Conservation (phyloP, 495 filamentous ascomycete genomes). For the Lindgomyces ingoldianus region DNA sequence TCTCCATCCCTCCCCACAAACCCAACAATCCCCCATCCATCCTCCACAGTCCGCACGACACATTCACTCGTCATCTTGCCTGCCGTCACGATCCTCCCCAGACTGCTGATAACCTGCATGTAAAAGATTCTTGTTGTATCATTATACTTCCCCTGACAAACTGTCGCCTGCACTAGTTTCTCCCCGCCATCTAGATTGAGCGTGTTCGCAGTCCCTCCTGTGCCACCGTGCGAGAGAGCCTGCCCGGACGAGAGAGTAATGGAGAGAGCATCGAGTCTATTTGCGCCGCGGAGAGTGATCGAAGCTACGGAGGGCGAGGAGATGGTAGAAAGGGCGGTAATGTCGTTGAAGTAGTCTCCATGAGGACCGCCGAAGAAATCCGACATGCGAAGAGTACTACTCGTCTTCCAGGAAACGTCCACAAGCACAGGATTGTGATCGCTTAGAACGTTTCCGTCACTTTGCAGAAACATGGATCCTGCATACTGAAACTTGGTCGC, state of each 20-base stretch:
- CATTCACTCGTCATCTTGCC: slow-evolving; percentile 56
- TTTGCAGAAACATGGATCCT: slow-evolving; percentile 53
- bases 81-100: slow-evolving; percentile 51
- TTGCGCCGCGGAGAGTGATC: slow-evolving; percentile 53
- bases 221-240: slow-evolving; percentile 56
- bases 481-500: slow-evolving; percentile 54
- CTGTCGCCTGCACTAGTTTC: slow-evolving; percentile 51
- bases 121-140: slow-evolving; percentile 58
- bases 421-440: slow-evolving; percentile 63
- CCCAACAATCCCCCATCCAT: slow-evolving; percentile 60
- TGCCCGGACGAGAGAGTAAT: slow-evolving; percentile 53
- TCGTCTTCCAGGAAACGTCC: slow-evolving; percentile 54
- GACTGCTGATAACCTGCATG: slow-evolving; percentile 55
- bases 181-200: slow-evolving; percentile 53
- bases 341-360: slow-evolving; percentile 60
- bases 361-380: slow-evolving; percentile 56
- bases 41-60: slow-evolving; percentile 51
- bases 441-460: slow-evolving; percentile 55
- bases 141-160: slow-evolving; percentile 57
- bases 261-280: slow-evolving; percentile 54
- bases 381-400: slow-evolving; percentile 48
- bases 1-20: slow-evolving; percentile 59
- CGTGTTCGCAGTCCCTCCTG: slow-evolving; percentile 47
- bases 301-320: slow-evolving; percentile 42
- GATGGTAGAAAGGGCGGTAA: slow-evolving; percentile 41